Evolutionary conservation across 768 basidiomycete genomes (phyloP), one percentile per base, ranked within the genome.

Genomic region (Pholiota conissans): DNA sequence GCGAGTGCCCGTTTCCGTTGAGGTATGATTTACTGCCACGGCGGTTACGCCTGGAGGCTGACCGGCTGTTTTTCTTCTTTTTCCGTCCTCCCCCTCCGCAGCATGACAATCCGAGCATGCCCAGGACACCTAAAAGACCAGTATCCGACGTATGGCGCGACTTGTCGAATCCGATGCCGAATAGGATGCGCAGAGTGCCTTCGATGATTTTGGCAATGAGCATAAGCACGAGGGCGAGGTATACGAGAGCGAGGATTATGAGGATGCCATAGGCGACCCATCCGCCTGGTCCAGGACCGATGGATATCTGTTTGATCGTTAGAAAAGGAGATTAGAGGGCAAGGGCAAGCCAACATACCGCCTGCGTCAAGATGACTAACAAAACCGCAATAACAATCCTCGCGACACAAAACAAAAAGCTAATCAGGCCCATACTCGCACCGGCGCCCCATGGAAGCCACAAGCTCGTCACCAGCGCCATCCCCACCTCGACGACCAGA

Each of bases 381-480:
- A 99, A 73, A 13, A 98, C 94, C 2, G 92, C 90, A 22, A 94
- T 83, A 26, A 95, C 87, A 65, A 97, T 95, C 62, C 96, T 81
- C 20, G 91, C 87, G 4, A 96, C 91, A 57, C 93, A 94, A 65
- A 96, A 89, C 66, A 97, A 76, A 78, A 98, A 98, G 69, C 92
- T 94, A 57, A 96, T 88, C 32, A 95, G 79, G 13, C 95, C 96
- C 97, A 98, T 98, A 60, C 93, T 91, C 1, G 96, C 94, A 1
- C 96, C 94, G 52, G 90, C 90, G 28, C 93, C 93, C 96, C 96
- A 99, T 16, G 95, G 95, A 58, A 97, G 81, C 93, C 93, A 97
- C 29, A 96, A 78, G 60, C 91, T 95, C 29, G 95, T 97, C 26
- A 91, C 84, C 57, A 98, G 76, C 5, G 95, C 92, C 42, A 90